Conservation (phyloP, 1,284 basidiomycete species). For the Tilletia setariae region DNA sequence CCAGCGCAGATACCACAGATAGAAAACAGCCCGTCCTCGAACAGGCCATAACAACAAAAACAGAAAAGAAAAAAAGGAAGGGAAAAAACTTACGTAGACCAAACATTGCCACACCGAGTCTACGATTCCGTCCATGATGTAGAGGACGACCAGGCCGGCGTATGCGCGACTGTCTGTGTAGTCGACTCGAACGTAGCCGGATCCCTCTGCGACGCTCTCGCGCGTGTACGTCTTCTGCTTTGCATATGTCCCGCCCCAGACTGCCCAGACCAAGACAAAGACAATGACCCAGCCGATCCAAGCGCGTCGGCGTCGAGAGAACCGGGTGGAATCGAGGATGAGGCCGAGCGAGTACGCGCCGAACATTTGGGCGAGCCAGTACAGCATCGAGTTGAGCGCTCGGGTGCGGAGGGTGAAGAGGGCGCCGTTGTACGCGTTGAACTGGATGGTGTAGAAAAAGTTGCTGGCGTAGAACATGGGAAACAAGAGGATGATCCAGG, state of each 20-base stretch:
- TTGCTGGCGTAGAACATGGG: constrained; percentile 44
- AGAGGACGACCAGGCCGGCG: constrained; percentile 38
- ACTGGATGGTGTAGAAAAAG: constrained; percentile 50
- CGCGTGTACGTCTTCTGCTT: constrained; percentile 42
- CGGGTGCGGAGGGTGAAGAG: constrained; percentile 51
- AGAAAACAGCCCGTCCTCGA: too few species aligned
- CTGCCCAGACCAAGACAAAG: constrained; percentile 36
- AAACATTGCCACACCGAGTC: constrained; percentile 36
- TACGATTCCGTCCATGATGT: constrained; percentile 42
- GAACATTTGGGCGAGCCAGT: constrained; percentile 55
- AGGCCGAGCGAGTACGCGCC: constrained; percentile 37
- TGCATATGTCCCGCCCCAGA: constrained; percentile 46
- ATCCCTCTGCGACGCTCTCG: constrained; percentile 9
- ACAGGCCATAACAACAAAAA: too few species aligned
- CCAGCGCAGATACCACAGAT: not conserved
- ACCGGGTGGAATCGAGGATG: constrained; percentile 34
- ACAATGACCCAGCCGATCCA: constrained; percentile 44
- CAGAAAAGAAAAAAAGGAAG: too few species aligned
- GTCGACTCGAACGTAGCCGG: constrained; percentile 30
- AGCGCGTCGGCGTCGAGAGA: constrained; percentile 36
- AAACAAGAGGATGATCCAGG: constrained; percentile 41
- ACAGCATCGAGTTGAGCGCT: constrained; percentile 55
- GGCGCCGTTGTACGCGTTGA: constrained; percentile 20
- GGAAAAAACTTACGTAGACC: not conserved
- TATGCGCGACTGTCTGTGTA: constrained; percentile 24